Evolutionary conservation across 1,284 basidiomycete species (phyloP).

Genomic region (Microbotryum lychnidis-dioicae): DNA sequence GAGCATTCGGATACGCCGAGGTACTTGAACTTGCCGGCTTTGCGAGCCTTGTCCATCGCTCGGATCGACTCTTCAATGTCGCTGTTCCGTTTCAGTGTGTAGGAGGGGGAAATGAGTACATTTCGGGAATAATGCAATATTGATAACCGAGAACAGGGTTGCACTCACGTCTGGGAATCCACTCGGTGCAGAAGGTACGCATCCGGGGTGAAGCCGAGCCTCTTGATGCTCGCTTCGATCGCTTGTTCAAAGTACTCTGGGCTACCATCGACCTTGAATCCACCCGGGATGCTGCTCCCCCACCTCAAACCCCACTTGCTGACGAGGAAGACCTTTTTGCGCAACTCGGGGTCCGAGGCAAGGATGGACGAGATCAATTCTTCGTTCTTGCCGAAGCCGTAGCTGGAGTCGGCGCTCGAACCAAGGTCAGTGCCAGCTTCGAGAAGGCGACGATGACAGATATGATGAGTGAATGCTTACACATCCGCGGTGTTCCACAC

Average conservation of each 20-base stretch:
- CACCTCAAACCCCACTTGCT: constrained; percentile 27
- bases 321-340: constrained; percentile 27
- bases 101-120: neutral
- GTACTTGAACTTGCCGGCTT: constrained; percentile 55
- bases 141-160: neutral
- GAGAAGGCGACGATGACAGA: neutral
- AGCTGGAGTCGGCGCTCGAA: neutral
- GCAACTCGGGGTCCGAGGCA: constrained; percentile 3
- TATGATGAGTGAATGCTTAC: neutral
- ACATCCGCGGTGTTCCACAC: constrained; percentile 20
- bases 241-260: constrained; percentile 15
- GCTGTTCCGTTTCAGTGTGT: neutral
- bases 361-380: constrained; percentile 24
- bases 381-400: constrained; percentile 26
- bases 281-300: neutral
- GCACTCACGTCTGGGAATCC: constrained; percentile 16
- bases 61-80: constrained; percentile 46
- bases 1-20: constrained; percentile 56
- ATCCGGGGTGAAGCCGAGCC: constrained; percentile 21
- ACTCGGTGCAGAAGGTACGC: constrained; percentile 22
- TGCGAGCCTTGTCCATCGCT: constrained; percentile 43
- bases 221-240: constrained; percentile 13
- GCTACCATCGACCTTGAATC: neutral
- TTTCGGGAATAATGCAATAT: no score
- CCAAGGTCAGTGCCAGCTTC: neutral